Evolutionary conservation across 306 rosid genomes (phyloP).

Genomic region (Quercus variabilis): DNA sequence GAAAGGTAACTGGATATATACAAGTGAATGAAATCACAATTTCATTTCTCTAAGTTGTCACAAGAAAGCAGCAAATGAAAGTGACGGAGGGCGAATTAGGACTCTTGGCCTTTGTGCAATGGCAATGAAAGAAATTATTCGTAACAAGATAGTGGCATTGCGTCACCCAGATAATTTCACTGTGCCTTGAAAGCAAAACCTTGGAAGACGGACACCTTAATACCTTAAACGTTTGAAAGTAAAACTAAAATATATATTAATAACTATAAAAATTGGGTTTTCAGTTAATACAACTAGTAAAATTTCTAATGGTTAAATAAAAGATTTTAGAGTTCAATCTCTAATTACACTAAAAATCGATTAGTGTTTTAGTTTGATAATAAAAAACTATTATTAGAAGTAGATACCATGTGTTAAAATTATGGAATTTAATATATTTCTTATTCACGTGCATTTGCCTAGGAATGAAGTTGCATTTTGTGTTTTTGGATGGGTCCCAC

Average conservation of each 20-base stretch:
- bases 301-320: too few species aligned
- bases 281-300: too few species aligned
- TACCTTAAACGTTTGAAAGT: not conserved
- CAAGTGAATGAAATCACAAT: not conserved
- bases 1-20: not conserved
- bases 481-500: too few species aligned
- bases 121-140: not conserved
- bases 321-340: too few species aligned
- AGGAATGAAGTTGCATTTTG: too few species aligned
- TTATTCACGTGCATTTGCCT: too few species aligned
- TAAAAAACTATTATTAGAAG: too few species aligned
- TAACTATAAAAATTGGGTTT: too few species aligned
- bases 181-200: conserved; percentile 28
- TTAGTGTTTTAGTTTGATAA: too few species aligned
- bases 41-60: not conserved
- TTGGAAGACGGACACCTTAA: conserved; percentile 13
- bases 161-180: conserved; percentile 25
- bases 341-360: too few species aligned
- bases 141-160: conserved; percentile 1
- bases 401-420: too few species aligned
- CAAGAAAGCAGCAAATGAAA: conserved; percentile 6
- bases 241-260: conserved; percentile 5
- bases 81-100: not conserved
- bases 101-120: not conserved
- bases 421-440: too few species aligned